Base-by-base conservation (phyloP, 2,329 filamentous ascomycete genomes). In the Ciborinia camelliae region DNA sequence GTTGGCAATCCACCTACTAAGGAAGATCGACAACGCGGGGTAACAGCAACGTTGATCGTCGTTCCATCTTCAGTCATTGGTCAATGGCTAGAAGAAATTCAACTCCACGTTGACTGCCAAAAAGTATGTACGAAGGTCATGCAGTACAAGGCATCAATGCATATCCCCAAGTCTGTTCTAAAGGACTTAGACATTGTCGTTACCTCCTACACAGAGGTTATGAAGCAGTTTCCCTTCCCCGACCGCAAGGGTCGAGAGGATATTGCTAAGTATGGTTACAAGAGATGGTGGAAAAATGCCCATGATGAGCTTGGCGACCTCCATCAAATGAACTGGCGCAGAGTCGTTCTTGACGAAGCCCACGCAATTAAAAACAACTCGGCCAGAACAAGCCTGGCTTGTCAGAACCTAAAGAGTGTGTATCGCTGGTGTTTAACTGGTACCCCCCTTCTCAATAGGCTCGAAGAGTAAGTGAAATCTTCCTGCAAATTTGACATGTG, bases 221-320 rank as follows among this genome's bases (percentile, higher is more conserved):
- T 70, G 69, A 70, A 65, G 91, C 1, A 94, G 91, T 6, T 98
- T 91, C 78, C 82, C 94, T 71, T 92, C 96, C 73, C 96, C 95
- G 73, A 94, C 96, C 96, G 96, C 76, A 84, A 88, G 71, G 91
- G 94, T 61, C 91, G 96, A 74, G 88, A 95, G 70, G 90, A 90
- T 76, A 96, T 98, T 71, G 90, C 41, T 3, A 26, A 32, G 14
- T 41, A 55, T 28, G 68, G 70, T 5, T 69, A 68, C 0, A 65
- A 70, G 0, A 82, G 75, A 71, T 80, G 77, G 74, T 66, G 69
- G 14, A 23, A 69, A 0, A 66, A 72, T 0, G 80, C 71, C 7
- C 69, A 74, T 1, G 66, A 71, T 0, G 55, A 76, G 0, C 71
- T 78, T 4, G 79, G 77, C 0, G 57, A 72, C 6, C 70, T 82